Evolutionary conservation across 306 rosid species (phyloP).

Genomic region (Cercis canadensis): DNA sequence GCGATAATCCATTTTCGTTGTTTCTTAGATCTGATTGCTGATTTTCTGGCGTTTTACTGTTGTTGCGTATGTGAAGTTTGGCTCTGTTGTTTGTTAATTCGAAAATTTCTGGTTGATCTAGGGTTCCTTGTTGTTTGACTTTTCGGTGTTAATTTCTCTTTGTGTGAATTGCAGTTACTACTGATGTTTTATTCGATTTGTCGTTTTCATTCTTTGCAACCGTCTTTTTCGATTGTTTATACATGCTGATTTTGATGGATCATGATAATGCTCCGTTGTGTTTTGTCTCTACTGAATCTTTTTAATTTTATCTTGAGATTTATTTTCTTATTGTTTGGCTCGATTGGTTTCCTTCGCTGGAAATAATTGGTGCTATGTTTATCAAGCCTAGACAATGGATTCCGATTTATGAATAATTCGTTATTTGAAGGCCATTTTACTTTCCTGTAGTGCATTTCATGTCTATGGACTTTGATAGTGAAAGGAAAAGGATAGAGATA

Average conservation of each 20-base stretch:
- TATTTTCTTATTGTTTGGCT: slow-evolving; percentile 17
- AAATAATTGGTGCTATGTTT: background rate
- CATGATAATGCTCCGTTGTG: background rate
- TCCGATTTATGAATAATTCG: slow-evolving; percentile 26
- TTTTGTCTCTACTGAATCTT: background rate
- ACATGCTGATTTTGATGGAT: slow-evolving; percentile 21
- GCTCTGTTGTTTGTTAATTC: background rate
- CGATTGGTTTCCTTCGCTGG: slow-evolving; percentile 13
- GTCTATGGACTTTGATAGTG: too few relatives aligned
- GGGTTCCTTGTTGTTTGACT: slow-evolving; percentile 44
- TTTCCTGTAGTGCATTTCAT: background rate
- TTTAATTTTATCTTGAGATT: slow-evolving; percentile 9
- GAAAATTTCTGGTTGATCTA: slow-evolving; percentile 34
- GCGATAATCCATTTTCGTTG: background rate
- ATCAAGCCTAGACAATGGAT: background rate
- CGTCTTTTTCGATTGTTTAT: background rate
- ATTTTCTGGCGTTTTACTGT: background rate
- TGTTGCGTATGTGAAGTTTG: background rate
- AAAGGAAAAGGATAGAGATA: too few relatives aligned
- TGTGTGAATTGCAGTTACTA: background rate
- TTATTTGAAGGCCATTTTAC: background rate
- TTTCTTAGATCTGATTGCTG: slow-evolving; percentile 41
- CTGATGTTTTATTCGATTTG: background rate
- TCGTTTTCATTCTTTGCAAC: background rate
- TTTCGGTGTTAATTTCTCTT: slow-evolving; percentile 22